A percentile compares a stretch with the other conserved stretches of the same genome.
These are phyloP conservation scores for Strigomonas culicis DNA, from an alignment of 208 protist species.

Conservation along the genomic window DNA sequence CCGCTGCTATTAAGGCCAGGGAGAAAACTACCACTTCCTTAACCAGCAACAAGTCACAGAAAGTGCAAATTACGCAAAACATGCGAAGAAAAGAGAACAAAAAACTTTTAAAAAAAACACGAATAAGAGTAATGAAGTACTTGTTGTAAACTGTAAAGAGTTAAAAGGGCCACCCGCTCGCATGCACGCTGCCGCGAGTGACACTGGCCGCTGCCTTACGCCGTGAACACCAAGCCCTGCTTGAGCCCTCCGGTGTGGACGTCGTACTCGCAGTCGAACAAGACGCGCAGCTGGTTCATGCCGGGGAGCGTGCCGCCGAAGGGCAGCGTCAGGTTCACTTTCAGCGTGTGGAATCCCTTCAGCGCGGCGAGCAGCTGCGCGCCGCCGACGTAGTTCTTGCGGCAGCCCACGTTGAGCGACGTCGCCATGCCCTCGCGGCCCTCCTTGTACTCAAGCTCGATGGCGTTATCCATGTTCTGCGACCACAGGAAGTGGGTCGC, in stretches of 20 bases:
- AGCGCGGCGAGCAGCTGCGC: constrained; percentile 53
- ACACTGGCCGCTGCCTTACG: no score
- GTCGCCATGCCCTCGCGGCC: constrained; percentile 53
- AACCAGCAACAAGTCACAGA: no score
- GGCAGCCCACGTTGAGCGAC: constrained; percentile 63
- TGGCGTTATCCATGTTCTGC: constrained; percentile 52
- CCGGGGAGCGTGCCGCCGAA: constrained; percentile 73
- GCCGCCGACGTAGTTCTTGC: constrained; percentile 68
- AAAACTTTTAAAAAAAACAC: constrained; percentile 1
- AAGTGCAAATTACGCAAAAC: no score
- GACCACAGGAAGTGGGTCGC: constrained; percentile 62
- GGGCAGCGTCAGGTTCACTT: constrained; percentile 67
- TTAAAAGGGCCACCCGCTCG: background rate
- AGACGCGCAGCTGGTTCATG: constrained; percentile 66
- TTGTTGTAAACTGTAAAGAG: background rate
- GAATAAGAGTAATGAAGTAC: background rate
- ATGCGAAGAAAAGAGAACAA: constrained; percentile 3
- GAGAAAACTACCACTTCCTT: no score
- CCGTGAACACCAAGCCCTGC: constrained; percentile 77
- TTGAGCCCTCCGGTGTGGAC: constrained; percentile 65
- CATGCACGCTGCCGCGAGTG: no score
- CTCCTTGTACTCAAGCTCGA: constrained; percentile 80
- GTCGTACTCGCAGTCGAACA: constrained; percentile 79
- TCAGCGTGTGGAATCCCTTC: constrained; percentile 50
- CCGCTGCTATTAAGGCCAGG: no score